Evolutionary conservation across 176 grass and related monocot species (phyloP).

Genomic region (Guadua angustifolia): DNA sequence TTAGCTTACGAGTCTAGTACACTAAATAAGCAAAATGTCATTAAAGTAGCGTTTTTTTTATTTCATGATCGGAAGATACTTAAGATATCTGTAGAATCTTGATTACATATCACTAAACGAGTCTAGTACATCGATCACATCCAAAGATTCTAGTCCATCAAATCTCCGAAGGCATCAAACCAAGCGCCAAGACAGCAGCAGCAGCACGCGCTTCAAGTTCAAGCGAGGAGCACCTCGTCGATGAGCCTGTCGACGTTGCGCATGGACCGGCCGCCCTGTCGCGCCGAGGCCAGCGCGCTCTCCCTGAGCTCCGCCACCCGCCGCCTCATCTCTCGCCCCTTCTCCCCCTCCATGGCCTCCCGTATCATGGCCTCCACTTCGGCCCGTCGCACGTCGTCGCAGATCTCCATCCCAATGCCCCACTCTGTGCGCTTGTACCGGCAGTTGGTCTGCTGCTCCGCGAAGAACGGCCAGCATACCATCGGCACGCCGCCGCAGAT

Average conservation of each 20-base stretch:
- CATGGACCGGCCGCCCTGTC: conserved; percentile 13
- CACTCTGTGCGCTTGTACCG: conserved; percentile 56
- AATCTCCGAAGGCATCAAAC: neutral
- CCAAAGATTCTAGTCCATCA: neutral
- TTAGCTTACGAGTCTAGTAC: no score
- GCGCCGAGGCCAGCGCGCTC: conserved; percentile 21
- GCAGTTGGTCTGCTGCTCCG: conserved; percentile 70
- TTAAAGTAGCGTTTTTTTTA: no score
- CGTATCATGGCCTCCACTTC: conserved; percentile 40
- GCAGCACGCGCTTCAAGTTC: neutral
- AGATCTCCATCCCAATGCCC: conserved; percentile 55
- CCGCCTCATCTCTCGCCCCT: conserved; percentile 26
- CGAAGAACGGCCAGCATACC: conserved; percentile 68
- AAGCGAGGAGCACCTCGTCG: conserved; percentile 34
- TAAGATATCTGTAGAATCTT: no score
- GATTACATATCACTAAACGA: no score
- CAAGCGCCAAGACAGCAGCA: neutral
- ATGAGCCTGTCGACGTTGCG: conserved; percentile 42
- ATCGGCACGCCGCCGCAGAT: conserved; percentile 52
- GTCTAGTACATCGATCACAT: no score
- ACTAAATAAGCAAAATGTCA: no score
- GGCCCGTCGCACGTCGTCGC: conserved; percentile 17
- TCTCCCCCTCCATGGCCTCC: conserved; percentile 48
- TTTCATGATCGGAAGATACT: no score
- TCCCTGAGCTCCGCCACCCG: conserved; percentile 10